Evolutionary conservation across 768 basidiomycete genomes (phyloP).

Genomic region (Trametes maxima): DNA sequence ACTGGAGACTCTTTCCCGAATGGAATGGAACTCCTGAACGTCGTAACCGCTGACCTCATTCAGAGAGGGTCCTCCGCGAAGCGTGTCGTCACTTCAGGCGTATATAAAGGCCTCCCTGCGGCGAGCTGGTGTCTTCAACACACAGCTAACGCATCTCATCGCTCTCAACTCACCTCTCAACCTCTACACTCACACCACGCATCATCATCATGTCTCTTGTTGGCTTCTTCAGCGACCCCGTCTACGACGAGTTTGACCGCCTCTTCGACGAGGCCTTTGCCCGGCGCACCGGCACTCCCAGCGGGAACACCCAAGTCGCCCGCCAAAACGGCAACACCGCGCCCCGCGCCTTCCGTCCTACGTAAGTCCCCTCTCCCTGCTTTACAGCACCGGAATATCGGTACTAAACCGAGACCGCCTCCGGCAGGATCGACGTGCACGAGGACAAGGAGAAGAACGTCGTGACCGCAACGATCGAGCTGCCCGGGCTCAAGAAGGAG

Average conservation of each 20-base stretch:
- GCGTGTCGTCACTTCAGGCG: not conserved
- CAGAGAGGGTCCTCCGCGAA: not conserved
- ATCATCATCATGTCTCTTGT: slow-evolving; percentile 35
- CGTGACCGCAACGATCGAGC: slow-evolving; percentile 56
- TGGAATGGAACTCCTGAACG: slow-evolving; percentile 1
- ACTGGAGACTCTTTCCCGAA: not conserved
- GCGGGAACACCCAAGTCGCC: not conserved
- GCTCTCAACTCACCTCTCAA: not conserved
- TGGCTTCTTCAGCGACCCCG: slow-evolving; percentile 44
- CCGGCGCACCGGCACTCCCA: slow-evolving; percentile 21
- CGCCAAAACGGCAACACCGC: not conserved
- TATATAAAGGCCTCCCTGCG: not conserved
- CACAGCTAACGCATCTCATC: not conserved
- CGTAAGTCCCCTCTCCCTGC: slow-evolving; percentile 8
- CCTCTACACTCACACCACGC: not conserved
- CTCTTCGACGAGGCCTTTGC: slow-evolving; percentile 44
- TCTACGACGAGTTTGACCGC: slow-evolving; percentile 45
- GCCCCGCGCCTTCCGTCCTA: slow-evolving; percentile 20
- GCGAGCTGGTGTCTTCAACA: not conserved
- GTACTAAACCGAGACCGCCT: not conserved
- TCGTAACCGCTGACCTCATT: slow-evolving; percentile 17
- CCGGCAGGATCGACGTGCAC: slow-evolving; percentile 47
- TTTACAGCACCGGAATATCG: no score
- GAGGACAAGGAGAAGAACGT: slow-evolving; percentile 44
- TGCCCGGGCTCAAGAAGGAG: slow-evolving; percentile 55